phyloP scores from a whole-genome alignment of 2,329 filamentous ascomycete genomes.

The Chaetomium sp. region DNA sequence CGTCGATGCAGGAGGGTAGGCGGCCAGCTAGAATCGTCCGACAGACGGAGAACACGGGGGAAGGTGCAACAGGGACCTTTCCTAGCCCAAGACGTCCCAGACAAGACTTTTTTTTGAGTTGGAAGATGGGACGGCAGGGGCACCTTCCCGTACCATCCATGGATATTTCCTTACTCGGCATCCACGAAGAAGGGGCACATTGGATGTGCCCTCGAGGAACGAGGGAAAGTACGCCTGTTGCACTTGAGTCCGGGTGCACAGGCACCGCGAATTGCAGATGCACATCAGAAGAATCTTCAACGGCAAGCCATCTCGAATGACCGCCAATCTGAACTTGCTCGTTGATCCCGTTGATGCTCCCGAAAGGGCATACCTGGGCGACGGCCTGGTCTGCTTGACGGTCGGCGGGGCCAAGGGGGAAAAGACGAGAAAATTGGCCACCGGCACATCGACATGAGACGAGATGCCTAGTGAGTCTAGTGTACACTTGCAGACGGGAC shows the following conservation, averaged over 20 bases:
- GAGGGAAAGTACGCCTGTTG: slow-evolving; percentile 12
- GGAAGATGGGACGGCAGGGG: background rate
- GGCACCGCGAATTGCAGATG: background rate
- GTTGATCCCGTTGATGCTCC: no score
- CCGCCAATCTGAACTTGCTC: no score
- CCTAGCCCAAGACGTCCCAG: background rate
- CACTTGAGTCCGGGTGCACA: slow-evolving; percentile 3
- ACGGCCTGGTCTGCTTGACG: no score
- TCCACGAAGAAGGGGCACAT: no score
- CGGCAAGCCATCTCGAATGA: no score
- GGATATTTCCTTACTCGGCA: no score
- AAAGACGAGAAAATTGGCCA: background rate
- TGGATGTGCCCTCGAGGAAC: background rate
- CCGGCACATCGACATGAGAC: background rate
- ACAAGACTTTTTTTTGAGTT: background rate
- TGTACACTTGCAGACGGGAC: no score
- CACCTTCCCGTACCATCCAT: background rate
- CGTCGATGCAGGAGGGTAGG: slow-evolving; percentile 21
- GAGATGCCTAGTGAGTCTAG: background rate
- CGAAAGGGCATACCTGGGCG: no score
- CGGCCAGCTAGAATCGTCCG: slow-evolving; percentile 16
- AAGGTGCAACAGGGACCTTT: background rate
- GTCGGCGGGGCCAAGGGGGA: no score
- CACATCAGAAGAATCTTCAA: background rate
- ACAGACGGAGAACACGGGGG: slow-evolving; percentile 13